Conservation (phyloP, 768 basidiomycete genomes). For the Termitomyces sp. region DNA sequence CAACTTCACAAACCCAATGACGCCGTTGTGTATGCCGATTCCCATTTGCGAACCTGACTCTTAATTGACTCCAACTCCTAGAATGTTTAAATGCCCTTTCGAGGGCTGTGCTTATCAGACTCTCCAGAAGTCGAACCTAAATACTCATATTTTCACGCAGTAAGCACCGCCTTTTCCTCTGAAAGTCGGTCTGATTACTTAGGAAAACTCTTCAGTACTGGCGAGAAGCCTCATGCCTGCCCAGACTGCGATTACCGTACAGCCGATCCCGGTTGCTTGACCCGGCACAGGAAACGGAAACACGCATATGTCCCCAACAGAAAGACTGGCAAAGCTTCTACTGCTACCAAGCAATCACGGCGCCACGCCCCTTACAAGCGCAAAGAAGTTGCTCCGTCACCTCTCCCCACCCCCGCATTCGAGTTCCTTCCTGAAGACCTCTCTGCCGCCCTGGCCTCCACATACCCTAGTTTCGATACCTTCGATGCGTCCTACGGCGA, state of each 20-base stretch:
- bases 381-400: background rate
- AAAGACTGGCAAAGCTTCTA: background rate
- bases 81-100: conserved; percentile 28
- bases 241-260: conserved; percentile 27
- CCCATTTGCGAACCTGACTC: background rate
- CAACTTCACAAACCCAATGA: conserved; percentile 14
- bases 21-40: conserved; percentile 6
- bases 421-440: conserved; percentile 2
- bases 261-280: conserved; percentile 29
- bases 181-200: background rate
- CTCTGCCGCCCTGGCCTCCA: background rate
- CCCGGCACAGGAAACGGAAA: conserved; percentile 30
- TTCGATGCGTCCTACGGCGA: background rate
- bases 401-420: background rate
- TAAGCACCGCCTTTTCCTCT: conserved; percentile 13
- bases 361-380: conserved; percentile 5
- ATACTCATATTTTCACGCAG: conserved; percentile 32
- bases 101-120: conserved; percentile 26
- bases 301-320: conserved; percentile 24
- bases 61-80: conserved; percentile 4
- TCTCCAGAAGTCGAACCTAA: conserved; percentile 32
- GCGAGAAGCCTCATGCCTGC: conserved; percentile 27
- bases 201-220: conserved; percentile 6
- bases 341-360: conserved; percentile 4
- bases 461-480: background rate